These are phyloP conservation scores for Carex arenaria DNA, from an alignment of 202 grass and related monocot genomes.

Conservation along the genomic window DNA sequence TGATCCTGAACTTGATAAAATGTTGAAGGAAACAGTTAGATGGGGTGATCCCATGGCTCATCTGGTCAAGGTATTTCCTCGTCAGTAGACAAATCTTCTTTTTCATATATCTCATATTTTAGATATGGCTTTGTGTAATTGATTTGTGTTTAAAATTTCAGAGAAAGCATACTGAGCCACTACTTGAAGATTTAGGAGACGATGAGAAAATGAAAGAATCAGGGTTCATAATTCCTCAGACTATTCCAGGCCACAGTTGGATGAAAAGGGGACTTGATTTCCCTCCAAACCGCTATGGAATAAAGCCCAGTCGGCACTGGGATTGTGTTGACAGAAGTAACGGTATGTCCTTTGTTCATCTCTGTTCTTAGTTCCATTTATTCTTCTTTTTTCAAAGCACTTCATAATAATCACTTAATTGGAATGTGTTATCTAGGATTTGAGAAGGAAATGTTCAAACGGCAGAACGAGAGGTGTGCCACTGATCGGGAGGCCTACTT, in stretches of 20 bases:
- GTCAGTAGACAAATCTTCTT: slow-evolving; percentile 23
- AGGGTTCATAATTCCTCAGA: slow-evolving; percentile 88
- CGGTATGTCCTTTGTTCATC: slow-evolving; percentile 37
- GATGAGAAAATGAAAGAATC: slow-evolving; percentile 95
- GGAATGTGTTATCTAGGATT: slow-evolving; percentile 36
- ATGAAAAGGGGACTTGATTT: slow-evolving; percentile 82
- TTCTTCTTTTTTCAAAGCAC: background rate
- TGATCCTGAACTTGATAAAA: slow-evolving; percentile 80
- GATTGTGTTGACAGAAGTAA: slow-evolving; percentile 88
- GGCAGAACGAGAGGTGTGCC: slow-evolving; percentile 75
- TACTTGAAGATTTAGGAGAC: slow-evolving; percentile 74
- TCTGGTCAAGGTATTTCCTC: slow-evolving; percentile 64
- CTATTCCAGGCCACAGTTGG: slow-evolving; percentile 80
- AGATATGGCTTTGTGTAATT: background rate
- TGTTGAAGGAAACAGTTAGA: slow-evolving; percentile 70
- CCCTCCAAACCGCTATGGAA: slow-evolving; percentile 80
- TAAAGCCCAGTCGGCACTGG: slow-evolving; percentile 87
- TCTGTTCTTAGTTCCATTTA: background rate
- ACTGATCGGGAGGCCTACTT: slow-evolving; percentile 75
- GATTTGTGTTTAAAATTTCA: slow-evolving; percentile 27
- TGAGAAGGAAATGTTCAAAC: slow-evolving; percentile 84
- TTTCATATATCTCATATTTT: slow-evolving; percentile 2
- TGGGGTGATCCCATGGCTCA: slow-evolving; percentile 99
- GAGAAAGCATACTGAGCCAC: slow-evolving; percentile 41
- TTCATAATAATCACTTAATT: background rate